Conservation (phyloP, 495 filamentous ascomycete genomes). For the Neurospora sp. region DNA sequence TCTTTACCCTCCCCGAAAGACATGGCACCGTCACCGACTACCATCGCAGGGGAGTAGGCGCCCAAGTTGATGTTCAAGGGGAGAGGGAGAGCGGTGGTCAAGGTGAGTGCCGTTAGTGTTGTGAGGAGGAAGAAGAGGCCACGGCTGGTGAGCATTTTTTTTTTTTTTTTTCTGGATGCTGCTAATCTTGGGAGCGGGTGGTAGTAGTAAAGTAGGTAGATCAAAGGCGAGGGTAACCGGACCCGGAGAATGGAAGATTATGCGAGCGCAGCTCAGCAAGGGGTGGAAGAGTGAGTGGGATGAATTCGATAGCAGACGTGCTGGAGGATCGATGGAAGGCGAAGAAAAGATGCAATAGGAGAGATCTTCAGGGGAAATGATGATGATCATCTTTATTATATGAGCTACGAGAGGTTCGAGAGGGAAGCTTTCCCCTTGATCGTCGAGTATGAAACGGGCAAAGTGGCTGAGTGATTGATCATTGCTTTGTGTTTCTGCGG, state of each 20-base stretch:
- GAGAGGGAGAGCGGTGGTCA: constrained; percentile 6
- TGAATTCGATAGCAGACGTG: not conserved
- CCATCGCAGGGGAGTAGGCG: constrained; percentile 47
- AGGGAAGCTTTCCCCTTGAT: not conserved
- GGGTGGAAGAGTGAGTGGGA: not conserved
- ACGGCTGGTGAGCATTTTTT: constrained; percentile 10
- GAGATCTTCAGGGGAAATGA: not conserved
- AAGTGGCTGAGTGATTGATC: not conserved
- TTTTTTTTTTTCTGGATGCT: constrained; percentile 2
- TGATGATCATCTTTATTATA: not conserved
- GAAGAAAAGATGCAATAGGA: not conserved
- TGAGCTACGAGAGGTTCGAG: not conserved
- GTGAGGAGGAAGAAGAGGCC: constrained; percentile 7
- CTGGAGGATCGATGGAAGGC: not conserved
- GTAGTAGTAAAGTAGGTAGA: no score
- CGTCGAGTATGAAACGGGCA: not conserved
- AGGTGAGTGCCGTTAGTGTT: not conserved
- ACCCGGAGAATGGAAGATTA: not conserved
- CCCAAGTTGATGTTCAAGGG: constrained; percentile 51
- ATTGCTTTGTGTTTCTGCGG: not conserved
- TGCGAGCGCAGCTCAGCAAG: not conserved
- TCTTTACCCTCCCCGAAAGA: constrained; percentile 33
- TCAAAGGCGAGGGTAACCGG: not conserved
- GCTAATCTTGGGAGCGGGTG: no score
- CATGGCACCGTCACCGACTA: constrained; percentile 50